phyloP scores from a whole-genome alignment of 2,329 filamentous ascomycete species.

The Stagonosporopsis vannaccii region DNA sequence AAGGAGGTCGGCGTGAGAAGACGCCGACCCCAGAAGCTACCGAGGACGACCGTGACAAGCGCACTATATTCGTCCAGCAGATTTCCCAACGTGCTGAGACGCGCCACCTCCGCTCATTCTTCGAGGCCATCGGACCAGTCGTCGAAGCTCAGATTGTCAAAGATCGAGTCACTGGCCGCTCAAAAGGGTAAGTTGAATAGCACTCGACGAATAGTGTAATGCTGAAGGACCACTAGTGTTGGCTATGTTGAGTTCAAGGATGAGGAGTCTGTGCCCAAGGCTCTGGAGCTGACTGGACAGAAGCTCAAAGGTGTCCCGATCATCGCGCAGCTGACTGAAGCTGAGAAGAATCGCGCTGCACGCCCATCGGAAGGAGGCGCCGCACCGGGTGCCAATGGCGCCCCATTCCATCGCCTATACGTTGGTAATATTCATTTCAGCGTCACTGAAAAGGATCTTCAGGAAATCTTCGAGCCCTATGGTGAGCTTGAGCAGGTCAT shows the following conservation, averaged over 20 bases:
- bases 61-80: slow-evolving; percentile 98
- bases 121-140: slow-evolving; percentile 92
- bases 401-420: slow-evolving; percentile 97
- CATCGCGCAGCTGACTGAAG: slow-evolving; percentile 97
- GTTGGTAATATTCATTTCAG: slow-evolving; percentile 99
- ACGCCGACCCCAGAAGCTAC: slow-evolving; percentile 75
- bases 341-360: slow-evolving; percentile 98
- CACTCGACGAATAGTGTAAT: neutral
- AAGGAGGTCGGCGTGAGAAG: slow-evolving; percentile 46
- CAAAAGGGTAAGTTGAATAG: slow-evolving; percentile 79
- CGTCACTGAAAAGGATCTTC: slow-evolving; percentile 93
- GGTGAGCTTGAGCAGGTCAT: slow-evolving; percentile 98
- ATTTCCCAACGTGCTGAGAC: slow-evolving; percentile 92
- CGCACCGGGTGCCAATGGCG: slow-evolving; percentile 75
- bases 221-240: slow-evolving; percentile 70
- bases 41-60: slow-evolving; percentile 94
- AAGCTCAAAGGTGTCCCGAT: slow-evolving; percentile 98
- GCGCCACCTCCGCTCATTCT: slow-evolving; percentile 91
- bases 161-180: slow-evolving; percentile 93
- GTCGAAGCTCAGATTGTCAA: slow-evolving; percentile 99
- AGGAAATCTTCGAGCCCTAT: slow-evolving; percentile 97
- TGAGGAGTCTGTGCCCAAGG: slow-evolving; percentile 90
- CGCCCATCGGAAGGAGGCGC: slow-evolving; percentile 69
- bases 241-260: slow-evolving; percentile 99
- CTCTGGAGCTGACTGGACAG: slow-evolving; percentile 97